Conservation (phyloP, 2,329 filamentous ascomycete genomes). For the Penicillium sp. region DNA sequence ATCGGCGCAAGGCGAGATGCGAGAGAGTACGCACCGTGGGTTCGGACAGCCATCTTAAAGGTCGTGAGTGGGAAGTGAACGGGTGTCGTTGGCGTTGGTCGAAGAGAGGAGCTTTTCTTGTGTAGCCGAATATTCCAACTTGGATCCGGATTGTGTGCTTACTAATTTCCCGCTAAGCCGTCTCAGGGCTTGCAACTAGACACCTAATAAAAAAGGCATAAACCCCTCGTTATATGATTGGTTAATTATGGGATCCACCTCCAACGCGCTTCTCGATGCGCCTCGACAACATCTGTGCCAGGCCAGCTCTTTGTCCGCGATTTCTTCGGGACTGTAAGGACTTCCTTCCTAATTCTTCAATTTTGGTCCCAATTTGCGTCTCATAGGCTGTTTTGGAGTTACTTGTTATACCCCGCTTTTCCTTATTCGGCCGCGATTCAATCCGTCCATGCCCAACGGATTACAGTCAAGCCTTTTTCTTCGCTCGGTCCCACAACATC, state of each 20-base stretch:
- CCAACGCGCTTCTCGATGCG: background rate
- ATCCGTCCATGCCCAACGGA: background rate
- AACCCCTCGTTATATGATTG: background rate
- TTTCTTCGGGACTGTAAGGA: background rate
- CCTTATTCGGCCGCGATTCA: background rate
- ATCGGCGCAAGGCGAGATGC: background rate
- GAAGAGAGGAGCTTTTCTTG: constrained; percentile 20
- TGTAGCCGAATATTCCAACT: constrained; percentile 19
- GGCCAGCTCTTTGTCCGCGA: background rate
- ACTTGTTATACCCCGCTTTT: background rate
- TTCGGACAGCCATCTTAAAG: constrained; percentile 27
- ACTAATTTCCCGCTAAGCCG: constrained; percentile 21
- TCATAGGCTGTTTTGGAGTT: background rate
- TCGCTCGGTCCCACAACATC: background rate
- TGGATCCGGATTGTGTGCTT: constrained; percentile 26
- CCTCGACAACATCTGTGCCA: background rate
- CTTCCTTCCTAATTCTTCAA: too few relatives aligned
- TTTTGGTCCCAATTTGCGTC: background rate
- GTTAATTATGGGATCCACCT: background rate
- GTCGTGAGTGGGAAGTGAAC: constrained; percentile 25
- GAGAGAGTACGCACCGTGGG: constrained; percentile 20
- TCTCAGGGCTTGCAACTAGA: constrained; percentile 11
- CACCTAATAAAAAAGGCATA: background rate
- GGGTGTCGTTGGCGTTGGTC: constrained; percentile 26
- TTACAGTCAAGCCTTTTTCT: background rate